Base-by-base conservation (phyloP, 495 filamentous ascomycete species). In the Xylaria bambusicola region DNA sequence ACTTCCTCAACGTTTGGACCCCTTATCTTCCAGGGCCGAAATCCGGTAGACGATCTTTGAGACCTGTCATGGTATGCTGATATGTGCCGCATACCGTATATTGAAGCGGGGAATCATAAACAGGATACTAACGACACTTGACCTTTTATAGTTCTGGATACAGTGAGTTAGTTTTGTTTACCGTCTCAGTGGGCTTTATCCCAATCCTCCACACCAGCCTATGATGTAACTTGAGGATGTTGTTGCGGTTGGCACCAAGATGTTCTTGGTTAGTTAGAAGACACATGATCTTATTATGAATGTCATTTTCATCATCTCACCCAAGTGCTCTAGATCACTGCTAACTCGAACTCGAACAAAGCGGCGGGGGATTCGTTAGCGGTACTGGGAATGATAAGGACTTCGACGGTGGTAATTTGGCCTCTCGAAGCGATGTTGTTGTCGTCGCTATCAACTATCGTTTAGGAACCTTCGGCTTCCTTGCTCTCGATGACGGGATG, bases 381-480 rank as follows among this genome's bases (percentile, higher is more conserved):
- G 77, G 77, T 1, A 74, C 70, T 15, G 73, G 66, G 17, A 76
- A 74, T 58, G 74, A 79, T 41, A 48, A 69, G 1, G 75, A 73
- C 1, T 79, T 77, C 51, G 81, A 82, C 38, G 74, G 72, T 33
- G 79, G 75, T 2, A 73, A 74, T 61, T 70, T 77, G 18, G 70
- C 65, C 62, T 70, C 87, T 42, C 75, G 83, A 10, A 79, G 79
- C 18, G 79, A 86, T 59, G 76, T 84, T 36, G 80, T 90, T 18
- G 64, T 86, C 13, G 80, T 90, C 17, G 80, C 82, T 61, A 82
- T 87, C 57, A 85, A 85, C 68, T 91, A 91, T 62, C 82, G 87
- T 6, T 67, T 89, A 9, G 76, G 73, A 4, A 76, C 85, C 1
- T 80, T 90, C 15, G 87, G 87, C 6, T 90, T 88, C 56, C 64